A percentile compares a stretch with the other conserved stretches of the same genome.
Conservation (phyloP, 176 grass and related monocot species). For the Lolium perenne region DNA sequence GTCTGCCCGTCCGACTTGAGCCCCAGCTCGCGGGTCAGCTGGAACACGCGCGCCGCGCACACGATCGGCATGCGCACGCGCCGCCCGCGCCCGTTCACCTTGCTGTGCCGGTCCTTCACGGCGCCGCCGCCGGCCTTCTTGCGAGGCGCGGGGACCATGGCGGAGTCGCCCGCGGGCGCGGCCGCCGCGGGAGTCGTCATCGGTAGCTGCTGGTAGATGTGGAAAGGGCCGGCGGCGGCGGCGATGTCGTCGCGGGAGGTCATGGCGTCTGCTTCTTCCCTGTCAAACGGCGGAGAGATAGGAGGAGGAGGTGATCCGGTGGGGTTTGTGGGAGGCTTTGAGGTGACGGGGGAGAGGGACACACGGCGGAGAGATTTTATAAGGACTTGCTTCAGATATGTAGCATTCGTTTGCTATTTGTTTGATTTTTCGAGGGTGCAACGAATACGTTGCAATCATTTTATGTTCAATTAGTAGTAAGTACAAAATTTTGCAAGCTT, state of each 20-base stretch:
- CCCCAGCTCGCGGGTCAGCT: slow-evolving; percentile 94
- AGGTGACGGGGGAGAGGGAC: slow-evolving; percentile 45
- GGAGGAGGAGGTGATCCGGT: slow-evolving; percentile 32
- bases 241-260: slow-evolving; percentile 49
- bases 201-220: slow-evolving; percentile 39
- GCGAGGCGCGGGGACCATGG: neutral
- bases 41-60: slow-evolving; percentile 95
- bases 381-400: slow-evolving; percentile 5
- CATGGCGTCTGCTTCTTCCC: slow-evolving; percentile 27
- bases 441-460: too few species aligned
- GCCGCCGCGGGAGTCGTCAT: neutral
- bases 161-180: neutral
- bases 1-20: slow-evolving; percentile 97
- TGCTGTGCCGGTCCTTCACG: slow-evolving; percentile 93
- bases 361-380: slow-evolving; percentile 50
- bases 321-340: slow-evolving; percentile 43
- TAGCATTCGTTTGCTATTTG: neutral
- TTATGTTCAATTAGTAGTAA: too few species aligned
- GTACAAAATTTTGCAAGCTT: too few species aligned
- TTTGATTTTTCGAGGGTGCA: too few species aligned
- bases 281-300: neutral
- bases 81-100: slow-evolving; percentile 89
- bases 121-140: slow-evolving; percentile 44
- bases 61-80: slow-evolving; percentile 97
- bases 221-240: slow-evolving; percentile 39